Evolutionary conservation across 2,329 filamentous ascomycete species (phyloP).

Genomic region (Trichoderma asperellum): DNA sequence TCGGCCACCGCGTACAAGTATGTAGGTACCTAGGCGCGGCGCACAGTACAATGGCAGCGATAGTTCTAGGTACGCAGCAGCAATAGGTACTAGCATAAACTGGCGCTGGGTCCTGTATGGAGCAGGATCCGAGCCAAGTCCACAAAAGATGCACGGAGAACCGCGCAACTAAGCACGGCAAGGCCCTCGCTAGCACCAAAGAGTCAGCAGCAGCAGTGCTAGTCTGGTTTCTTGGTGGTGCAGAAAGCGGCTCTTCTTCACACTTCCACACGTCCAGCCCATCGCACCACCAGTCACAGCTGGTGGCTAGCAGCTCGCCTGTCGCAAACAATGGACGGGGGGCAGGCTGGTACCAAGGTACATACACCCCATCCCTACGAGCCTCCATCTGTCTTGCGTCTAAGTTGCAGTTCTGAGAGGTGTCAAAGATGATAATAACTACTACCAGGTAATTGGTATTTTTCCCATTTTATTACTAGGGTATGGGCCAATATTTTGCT

Average conservation of each 20-base stretch:
- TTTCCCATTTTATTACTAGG: neutral
- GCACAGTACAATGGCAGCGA: neutral
- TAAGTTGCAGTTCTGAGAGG: neutral
- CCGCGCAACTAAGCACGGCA: conserved; percentile 11
- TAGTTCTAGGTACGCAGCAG: neutral
- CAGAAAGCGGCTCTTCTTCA: neutral
- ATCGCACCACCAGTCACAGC: neutral
- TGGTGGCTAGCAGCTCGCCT: conserved; percentile 9
- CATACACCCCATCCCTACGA: neutral
- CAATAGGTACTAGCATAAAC: neutral
- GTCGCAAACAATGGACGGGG: conserved; percentile 15
- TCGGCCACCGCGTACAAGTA: too few species aligned
- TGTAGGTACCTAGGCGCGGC: neutral
- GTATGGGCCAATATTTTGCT: neutral
- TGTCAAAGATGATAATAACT: neutral
- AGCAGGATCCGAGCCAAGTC: neutral
- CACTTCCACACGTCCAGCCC: neutral
- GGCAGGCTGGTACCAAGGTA: neutral
- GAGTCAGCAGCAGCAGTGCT: conserved; percentile 7
- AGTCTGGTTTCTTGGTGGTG: neutral
- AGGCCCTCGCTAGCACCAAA: conserved; percentile 14
- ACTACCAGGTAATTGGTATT: neutral
- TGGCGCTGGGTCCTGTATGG: neutral
- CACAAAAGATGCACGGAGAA: neutral
- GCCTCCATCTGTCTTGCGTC: neutral